phyloP scores from a whole-genome alignment of 768 basidiomycete genomes.

The Boletus reticulatus region DNA sequence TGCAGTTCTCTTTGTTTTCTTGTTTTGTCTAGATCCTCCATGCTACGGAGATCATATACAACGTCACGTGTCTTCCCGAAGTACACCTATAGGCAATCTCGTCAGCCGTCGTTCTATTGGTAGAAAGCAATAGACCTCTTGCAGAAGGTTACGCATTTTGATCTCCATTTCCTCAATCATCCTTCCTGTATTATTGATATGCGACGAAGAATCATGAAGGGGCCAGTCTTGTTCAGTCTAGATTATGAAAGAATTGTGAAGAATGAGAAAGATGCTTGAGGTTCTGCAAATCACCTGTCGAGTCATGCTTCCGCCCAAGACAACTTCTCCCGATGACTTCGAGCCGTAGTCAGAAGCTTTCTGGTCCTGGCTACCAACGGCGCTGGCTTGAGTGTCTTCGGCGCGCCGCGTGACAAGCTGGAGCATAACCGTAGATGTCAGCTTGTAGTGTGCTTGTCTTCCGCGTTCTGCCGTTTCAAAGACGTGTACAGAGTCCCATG shows the following conservation, averaged over 20 bases:
- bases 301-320: slow-evolving; percentile 94
- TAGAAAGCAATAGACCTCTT: slow-evolving; percentile 54
- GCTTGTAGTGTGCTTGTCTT: slow-evolving; percentile 91
- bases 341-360: slow-evolving; percentile 42
- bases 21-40: slow-evolving; percentile 82
- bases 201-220: slow-evolving; percentile 73
- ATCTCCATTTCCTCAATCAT: slow-evolving; percentile 99
- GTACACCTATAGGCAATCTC: slow-evolving; percentile 59
- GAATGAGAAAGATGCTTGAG: slow-evolving; percentile 9
- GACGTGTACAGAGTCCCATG: slow-evolving; percentile 99
- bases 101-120: slow-evolving; percentile 10
- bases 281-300: slow-evolving; percentile 65
- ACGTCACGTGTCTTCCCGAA: slow-evolving; percentile 97
- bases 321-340: slow-evolving; percentile 74
- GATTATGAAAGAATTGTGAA: slow-evolving; percentile 3
- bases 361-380: slow-evolving; percentile 29
- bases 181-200: slow-evolving; percentile 90
- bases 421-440: slow-evolving; percentile 97
- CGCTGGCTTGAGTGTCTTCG: slow-evolving; percentile 21
- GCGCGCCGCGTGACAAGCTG: slow-evolving; percentile 66
- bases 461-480: slow-evolving; percentile 94
- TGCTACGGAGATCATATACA: slow-evolving; percentile 85
- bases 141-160: slow-evolving; percentile 94
- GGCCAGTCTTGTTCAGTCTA: slow-evolving; percentile 88
- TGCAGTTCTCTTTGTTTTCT: slow-evolving; percentile 81